Percentiles rank a stretch among this genome's conserved stretches.
Evolutionary conservation across 306 rosid species (phyloP).

Genomic region (Casuarina cunninghamiana): DNA sequence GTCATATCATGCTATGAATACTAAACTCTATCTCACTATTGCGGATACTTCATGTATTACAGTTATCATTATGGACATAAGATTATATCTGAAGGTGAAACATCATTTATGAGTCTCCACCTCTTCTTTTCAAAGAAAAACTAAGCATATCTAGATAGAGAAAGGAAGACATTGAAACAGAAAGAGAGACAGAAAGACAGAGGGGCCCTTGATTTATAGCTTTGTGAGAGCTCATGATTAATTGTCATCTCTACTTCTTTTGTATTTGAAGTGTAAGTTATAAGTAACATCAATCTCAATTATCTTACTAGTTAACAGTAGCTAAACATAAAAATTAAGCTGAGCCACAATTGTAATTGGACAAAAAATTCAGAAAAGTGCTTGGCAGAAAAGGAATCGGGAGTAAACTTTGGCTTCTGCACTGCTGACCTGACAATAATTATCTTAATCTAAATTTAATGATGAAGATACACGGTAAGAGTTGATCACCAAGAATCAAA

Average conservation of each 20-base stretch:
- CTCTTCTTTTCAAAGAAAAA: neutral
- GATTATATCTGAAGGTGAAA: slow-evolving; percentile 1
- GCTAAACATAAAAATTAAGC: neutral
- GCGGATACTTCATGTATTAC: neutral
- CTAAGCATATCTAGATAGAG: neutral
- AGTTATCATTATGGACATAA: neutral
- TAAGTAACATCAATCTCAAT: neutral
- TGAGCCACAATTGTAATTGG: neutral
- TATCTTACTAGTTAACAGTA: neutral
- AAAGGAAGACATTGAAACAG: neutral
- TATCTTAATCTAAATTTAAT: neutral
- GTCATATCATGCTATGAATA: neutral
- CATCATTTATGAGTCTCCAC: neutral
- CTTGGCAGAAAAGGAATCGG: neutral
- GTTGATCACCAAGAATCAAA: no score
- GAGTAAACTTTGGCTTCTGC: neutral
- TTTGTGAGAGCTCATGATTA: neutral
- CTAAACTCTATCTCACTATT: neutral
- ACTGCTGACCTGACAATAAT: neutral
- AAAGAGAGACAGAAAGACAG: neutral
- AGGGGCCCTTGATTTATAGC: neutral
- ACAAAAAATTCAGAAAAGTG: neutral
- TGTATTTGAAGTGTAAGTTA: neutral
- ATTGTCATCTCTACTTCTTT: neutral
- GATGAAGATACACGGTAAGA: neutral